Percentiles rank a stretch among this genome's conserved stretches.
Conservation (phyloP, 2,329 filamentous ascomycete species). For the Bipolaris oryzae region DNA sequence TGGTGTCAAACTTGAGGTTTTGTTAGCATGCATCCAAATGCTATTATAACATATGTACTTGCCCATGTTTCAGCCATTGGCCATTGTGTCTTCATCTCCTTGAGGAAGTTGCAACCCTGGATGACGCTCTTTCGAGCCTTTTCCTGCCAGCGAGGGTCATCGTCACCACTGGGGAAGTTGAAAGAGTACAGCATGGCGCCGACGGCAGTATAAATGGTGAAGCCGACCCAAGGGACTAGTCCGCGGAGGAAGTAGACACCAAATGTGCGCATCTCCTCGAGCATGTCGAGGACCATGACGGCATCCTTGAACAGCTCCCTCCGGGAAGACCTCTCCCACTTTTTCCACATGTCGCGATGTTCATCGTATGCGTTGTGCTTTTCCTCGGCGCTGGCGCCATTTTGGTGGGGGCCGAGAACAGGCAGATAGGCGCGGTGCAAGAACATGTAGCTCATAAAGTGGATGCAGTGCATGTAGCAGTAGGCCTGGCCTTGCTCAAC, state of each 20-base stretch:
- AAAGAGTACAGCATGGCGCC: constrained; percentile 50
- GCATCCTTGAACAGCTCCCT: constrained; percentile 47
- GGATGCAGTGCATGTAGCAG: constrained; percentile 52
- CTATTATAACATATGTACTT: neutral
- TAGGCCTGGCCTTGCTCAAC: constrained; percentile 51
- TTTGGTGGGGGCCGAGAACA: constrained; percentile 45
- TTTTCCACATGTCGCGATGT: constrained; percentile 43
- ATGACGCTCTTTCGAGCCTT: constrained; percentile 45
- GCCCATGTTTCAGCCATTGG: constrained; percentile 49
- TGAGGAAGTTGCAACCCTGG: constrained; percentile 46
- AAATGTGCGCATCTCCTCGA: constrained; percentile 50
- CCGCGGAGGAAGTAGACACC: constrained; percentile 50
- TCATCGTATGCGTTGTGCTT: constrained; percentile 42
- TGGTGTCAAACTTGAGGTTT: constrained; percentile 43
- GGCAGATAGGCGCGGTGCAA: constrained; percentile 50
- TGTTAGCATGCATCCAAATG: neutral
- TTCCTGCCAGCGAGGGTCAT: constrained; percentile 42
- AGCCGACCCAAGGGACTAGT: constrained; percentile 51
- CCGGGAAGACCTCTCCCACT: constrained; percentile 46
- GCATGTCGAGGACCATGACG: constrained; percentile 48
- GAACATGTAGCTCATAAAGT: constrained; percentile 53
- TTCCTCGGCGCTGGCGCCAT: constrained; percentile 34
- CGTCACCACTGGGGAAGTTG: constrained; percentile 46
- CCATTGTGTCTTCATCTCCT: constrained; percentile 51
- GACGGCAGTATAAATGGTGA: constrained; percentile 51